Conservation (phyloP, 2,329 filamentous ascomycete genomes). For the Gaeumannomyces tritici region DNA sequence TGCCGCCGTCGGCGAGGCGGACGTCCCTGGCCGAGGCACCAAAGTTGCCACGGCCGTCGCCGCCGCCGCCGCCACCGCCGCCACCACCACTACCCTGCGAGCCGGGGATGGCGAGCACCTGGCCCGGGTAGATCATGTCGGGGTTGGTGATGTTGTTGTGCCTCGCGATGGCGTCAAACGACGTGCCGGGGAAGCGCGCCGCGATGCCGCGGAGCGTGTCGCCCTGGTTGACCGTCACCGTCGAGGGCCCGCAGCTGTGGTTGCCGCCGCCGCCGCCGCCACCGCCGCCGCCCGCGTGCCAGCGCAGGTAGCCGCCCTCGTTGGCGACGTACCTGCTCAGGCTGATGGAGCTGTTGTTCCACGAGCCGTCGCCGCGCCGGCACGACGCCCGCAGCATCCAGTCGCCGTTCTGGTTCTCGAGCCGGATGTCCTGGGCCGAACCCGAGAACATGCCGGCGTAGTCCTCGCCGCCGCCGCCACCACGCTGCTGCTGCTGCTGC, state of each 20-base stretch:
- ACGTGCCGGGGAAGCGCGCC: conserved; percentile 15
- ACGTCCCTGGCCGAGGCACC: conserved; percentile 23
- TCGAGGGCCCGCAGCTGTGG: conserved; percentile 6
- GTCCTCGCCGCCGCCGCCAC: conserved; percentile 9
- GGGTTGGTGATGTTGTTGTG: conserved; percentile 29
- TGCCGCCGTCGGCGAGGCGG: conserved; percentile 24
- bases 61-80: conserved; percentile 1
- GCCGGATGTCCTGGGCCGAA: conserved; percentile 22
- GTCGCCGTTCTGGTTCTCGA: conserved; percentile 21
- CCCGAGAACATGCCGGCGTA: conserved; percentile 24
- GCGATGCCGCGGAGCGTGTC: conserved; percentile 31
- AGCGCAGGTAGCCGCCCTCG: conserved; percentile 26
- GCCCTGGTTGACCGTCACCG: conserved; percentile 27
- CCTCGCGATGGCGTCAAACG: conserved; percentile 28
- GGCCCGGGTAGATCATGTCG: conserved; percentile 31
- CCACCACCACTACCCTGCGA: conserved; percentile 7
- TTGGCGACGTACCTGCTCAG: conserved; percentile 25
- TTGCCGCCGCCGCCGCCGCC: conserved; percentile 13
- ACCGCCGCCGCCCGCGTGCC: conserved; percentile 13
- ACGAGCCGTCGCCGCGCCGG: conserved; percentile 20
- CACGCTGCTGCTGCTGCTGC: conserved; percentile 5
- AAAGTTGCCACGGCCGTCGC: conserved; percentile 17
- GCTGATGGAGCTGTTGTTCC: conserved; percentile 22
- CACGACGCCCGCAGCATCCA: conserved; percentile 21
- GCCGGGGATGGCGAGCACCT: conserved; percentile 25